Evolutionary conservation across 495 filamentous ascomycete genomes (phyloP).

Genomic region (Penicillium longicatenatum): DNA sequence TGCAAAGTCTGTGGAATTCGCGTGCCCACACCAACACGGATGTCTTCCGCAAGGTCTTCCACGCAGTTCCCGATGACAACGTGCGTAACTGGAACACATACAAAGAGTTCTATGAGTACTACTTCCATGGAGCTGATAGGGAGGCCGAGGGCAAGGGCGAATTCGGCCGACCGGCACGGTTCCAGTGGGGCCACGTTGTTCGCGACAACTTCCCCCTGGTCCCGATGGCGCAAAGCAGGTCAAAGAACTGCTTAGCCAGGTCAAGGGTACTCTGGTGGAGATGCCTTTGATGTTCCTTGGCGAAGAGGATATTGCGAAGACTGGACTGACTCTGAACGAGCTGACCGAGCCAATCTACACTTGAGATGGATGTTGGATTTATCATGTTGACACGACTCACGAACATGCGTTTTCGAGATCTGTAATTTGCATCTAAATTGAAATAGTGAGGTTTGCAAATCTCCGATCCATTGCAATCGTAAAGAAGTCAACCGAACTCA

Average conservation of each 20-base stretch:
- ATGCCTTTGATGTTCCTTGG: conserved; percentile 91
- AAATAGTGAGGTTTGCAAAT: neutral
- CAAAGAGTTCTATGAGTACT: conserved; percentile 77
- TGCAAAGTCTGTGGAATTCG: conserved; percentile 70
- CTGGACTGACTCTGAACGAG: conserved; percentile 76
- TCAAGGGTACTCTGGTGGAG: conserved; percentile 83
- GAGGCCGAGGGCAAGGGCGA: conserved; percentile 41
- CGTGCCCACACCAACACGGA: conserved; percentile 80
- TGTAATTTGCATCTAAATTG: conserved; percentile 13
- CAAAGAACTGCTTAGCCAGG: conserved; percentile 74
- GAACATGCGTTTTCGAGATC: neutral
- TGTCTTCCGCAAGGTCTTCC: conserved; percentile 85
- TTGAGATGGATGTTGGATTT: conserved; percentile 33
- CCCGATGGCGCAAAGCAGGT: conserved; percentile 66
- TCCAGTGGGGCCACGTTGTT: conserved; percentile 85
- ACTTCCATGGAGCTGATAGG: conserved; percentile 60
- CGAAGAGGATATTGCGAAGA: conserved; percentile 84
- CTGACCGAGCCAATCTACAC: conserved; percentile 87
- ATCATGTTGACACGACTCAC: conserved; percentile 8
- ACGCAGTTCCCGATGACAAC: conserved; percentile 78
- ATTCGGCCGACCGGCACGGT: conserved; percentile 47
- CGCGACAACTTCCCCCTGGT: conserved; percentile 71
- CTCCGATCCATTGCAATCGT: neutral
- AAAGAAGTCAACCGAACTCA: neutral
- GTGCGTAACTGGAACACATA: conserved; percentile 85